A percentile compares a stretch with the other conserved stretches of the same genome.
Conservation (phyloP, 2,329 filamentous ascomycete species). For the Gaeumannomyces tritici region DNA sequence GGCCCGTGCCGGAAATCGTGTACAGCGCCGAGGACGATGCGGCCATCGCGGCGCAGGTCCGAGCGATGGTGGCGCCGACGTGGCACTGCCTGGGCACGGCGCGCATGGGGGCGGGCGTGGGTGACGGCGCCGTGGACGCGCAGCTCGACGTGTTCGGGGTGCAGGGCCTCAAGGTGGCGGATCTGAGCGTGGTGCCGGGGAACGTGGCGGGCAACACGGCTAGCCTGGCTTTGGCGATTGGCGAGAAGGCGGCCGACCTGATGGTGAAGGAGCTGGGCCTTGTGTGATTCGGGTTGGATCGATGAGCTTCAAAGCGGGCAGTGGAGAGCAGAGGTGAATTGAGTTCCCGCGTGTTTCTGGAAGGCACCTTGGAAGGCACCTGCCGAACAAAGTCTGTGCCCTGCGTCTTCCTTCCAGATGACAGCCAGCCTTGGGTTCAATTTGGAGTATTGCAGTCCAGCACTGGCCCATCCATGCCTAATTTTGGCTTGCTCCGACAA, state of each 20-base stretch:
- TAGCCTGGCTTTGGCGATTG: slow-evolving; percentile 35
- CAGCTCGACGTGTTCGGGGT: slow-evolving; percentile 31
- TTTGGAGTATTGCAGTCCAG: background rate
- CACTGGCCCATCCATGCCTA: background rate
- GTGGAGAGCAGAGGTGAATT: background rate
- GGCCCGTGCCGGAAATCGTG: slow-evolving; percentile 17
- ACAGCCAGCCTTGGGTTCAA: background rate
- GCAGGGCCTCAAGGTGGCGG: slow-evolving; percentile 27
- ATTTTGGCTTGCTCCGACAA: no score
- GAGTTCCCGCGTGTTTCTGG: no score
- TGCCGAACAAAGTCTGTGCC: background rate
- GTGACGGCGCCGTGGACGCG: slow-evolving; percentile 28
- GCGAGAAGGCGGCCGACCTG: slow-evolving; percentile 35
- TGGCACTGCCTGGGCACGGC: slow-evolving; percentile 32
- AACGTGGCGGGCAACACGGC: slow-evolving; percentile 36
- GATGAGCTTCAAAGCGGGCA: background rate
- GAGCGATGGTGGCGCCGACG: slow-evolving; percentile 26
- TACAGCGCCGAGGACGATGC: slow-evolving; percentile 33
- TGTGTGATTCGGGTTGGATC: no score
- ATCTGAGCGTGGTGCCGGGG: slow-evolving; percentile 21
- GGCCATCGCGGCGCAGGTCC: slow-evolving; percentile 30
- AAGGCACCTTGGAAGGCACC: background rate
- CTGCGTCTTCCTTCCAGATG: background rate
- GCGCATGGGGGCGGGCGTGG: slow-evolving; percentile 25
- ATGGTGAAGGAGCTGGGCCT: slow-evolving; percentile 11